Conservation (phyloP, 2,329 filamentous ascomycete genomes). For the Leptographium wingfieldii region DNA sequence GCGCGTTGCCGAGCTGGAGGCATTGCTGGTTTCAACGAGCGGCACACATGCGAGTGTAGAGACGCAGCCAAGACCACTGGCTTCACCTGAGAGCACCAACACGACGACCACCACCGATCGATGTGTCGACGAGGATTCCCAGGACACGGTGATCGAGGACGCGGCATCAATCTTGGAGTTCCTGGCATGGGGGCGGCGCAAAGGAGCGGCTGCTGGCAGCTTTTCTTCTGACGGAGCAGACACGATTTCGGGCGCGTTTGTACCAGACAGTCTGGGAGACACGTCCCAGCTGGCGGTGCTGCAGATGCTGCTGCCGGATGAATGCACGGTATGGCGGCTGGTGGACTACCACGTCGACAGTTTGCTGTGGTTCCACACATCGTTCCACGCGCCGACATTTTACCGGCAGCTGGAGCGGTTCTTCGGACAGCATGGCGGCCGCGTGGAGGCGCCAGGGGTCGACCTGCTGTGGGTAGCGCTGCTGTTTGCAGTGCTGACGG, state of each 20-base stretch:
- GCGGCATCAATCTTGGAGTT: slow-evolving; percentile 34
- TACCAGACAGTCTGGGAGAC: slow-evolving; percentile 5
- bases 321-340: slow-evolving; percentile 12
- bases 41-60: background rate
- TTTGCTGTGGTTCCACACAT: slow-evolving; percentile 17
- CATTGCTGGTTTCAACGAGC: background rate
- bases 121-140: background rate
- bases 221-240: slow-evolving; percentile 13
- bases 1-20: slow-evolving; percentile 12
- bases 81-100: background rate
- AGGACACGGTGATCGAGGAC: slow-evolving; percentile 22
- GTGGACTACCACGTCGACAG: slow-evolving; percentile 14
- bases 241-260: background rate
- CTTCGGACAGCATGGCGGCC: slow-evolving; percentile 21
- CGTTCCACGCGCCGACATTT: slow-evolving; percentile 20
- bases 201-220: slow-evolving; percentile 20
- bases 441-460: slow-evolving; percentile 19
- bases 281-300: slow-evolving; percentile 9
- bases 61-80: background rate
- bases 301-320: slow-evolving; percentile 14
- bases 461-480: slow-evolving; percentile 33
- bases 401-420: slow-evolving; percentile 24
- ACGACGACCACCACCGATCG: background rate
- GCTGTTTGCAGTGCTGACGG: slow-evolving; percentile 30
- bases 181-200: slow-evolving; percentile 33